These are phyloP conservation scores for Paecilomyces sp. DNA, from an alignment of 2,329 filamentous ascomycete genomes.

Conservation along the genomic window DNA sequence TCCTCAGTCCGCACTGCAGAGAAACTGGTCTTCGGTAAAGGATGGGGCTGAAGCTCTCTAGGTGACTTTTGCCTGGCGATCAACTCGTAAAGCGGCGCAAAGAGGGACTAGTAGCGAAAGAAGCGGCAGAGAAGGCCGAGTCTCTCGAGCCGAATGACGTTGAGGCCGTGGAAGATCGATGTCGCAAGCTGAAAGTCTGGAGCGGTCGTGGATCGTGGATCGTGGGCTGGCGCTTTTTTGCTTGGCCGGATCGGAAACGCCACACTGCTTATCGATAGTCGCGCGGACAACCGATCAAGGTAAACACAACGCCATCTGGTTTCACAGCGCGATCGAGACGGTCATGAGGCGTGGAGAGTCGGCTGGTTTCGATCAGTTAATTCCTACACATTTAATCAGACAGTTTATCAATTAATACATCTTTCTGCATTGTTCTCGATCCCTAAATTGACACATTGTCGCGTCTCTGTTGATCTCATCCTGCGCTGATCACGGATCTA, in stretches of 20 bases:
- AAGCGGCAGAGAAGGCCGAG: background rate
- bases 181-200: background rate
- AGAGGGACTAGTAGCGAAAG: background rate
- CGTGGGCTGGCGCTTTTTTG: background rate
- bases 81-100: background rate
- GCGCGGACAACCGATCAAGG: conserved; percentile 5
- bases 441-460: background rate
- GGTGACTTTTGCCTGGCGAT: background rate
- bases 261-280: conserved; percentile 5
- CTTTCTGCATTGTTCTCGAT: background rate
- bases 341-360: background rate
- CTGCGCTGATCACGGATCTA: background rate
- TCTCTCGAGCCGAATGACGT: background rate
- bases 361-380: background rate
- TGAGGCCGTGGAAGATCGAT: background rate
- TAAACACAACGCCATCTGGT: conserved; percentile 2
- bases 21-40: background rate
- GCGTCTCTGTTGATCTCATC: background rate
- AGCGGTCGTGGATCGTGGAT: background rate
- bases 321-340: background rate
- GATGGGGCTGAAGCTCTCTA: background rate
- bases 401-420: background rate
- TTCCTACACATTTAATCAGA: background rate
- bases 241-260: background rate
- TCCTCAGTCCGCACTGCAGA: background rate